Percentiles rank a stretch among this genome's conserved stretches.
phyloP scores from a whole-genome alignment of 768 basidiomycete species.

The Leccinum boreale region DNA sequence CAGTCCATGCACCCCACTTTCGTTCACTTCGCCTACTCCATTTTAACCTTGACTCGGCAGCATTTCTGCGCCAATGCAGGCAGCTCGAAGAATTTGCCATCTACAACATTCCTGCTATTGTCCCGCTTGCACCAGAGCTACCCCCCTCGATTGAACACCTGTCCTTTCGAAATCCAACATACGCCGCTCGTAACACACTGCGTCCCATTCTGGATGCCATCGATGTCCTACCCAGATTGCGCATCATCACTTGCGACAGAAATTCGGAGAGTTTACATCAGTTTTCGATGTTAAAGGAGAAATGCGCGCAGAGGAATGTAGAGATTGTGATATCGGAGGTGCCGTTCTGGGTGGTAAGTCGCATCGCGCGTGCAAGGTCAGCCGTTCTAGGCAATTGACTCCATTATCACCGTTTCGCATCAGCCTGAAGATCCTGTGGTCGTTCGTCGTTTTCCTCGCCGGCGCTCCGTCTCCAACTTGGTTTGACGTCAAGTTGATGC shows the following conservation, averaged over 20 bases:
- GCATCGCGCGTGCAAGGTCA: background rate
- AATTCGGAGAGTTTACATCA: conserved; percentile 17
- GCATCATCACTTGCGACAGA: conserved; percentile 36
- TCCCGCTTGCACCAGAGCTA: conserved; percentile 31
- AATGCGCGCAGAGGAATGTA: conserved; percentile 31
- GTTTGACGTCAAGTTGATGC: conserved; percentile 25
- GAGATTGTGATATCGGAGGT: conserved; percentile 26
- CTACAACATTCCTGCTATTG: conserved; percentile 33
- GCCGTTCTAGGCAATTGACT: background rate
- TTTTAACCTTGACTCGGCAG: conserved; percentile 30
- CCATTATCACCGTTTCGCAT: background rate
- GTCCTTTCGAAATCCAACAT: conserved; percentile 32
- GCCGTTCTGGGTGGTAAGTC: conserved; percentile 38
- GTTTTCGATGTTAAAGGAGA: conserved; percentile 23
- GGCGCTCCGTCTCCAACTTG: conserved; percentile 35
- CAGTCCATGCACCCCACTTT: conserved; percentile 31
- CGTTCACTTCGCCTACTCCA: conserved; percentile 42
- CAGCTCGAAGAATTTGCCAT: conserved; percentile 40
- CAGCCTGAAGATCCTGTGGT: conserved; percentile 39
- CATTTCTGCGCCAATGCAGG: conserved; percentile 35
- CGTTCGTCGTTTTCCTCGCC: conserved; percentile 33
- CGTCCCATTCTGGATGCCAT: conserved; percentile 31
- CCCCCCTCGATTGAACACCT: conserved; percentile 41
- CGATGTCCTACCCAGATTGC: conserved; percentile 32
- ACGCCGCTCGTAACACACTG: conserved; percentile 23